Conservation (phyloP, 2,329 filamentous ascomycete species). For the Fonsecaea pedrosoi region DNA sequence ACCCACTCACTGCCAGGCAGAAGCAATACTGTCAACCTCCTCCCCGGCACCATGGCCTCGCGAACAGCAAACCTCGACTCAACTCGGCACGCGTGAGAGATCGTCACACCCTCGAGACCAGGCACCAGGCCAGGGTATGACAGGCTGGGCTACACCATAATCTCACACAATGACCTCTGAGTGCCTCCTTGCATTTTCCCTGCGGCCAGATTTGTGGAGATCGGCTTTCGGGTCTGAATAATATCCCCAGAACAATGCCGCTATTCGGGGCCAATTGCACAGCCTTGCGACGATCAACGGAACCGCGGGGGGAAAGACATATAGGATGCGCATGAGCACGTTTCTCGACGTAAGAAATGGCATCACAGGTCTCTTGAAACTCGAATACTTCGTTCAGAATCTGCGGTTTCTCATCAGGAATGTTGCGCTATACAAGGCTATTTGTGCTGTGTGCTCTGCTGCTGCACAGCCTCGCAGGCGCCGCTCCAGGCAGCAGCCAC, state of each 20-base stretch:
- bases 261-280: neutral
- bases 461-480: neutral
- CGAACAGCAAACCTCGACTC: too few relatives aligned
- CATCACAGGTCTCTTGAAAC: neutral
- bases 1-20: neutral
- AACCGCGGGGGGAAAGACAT: neutral
- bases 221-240: neutral
- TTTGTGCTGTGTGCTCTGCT: neutral
- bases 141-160: neutral
- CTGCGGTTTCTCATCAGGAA: neutral
- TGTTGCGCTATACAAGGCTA: neutral
- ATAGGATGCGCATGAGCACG: neutral
- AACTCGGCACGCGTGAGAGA: too few relatives aligned
- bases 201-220: neutral
- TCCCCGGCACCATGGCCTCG: too few relatives aligned
- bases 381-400: neutral
- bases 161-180: too few relatives aligned
- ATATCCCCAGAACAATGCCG: neutral
- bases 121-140: too few relatives aligned
- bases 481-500: neutral
- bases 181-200: neutral
- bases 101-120: too few relatives aligned
- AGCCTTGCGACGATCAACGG: neutral
- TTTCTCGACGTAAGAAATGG: neutral
- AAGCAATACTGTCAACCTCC: neutral